These are phyloP conservation scores for Botrytis porri DNA, from an alignment of 2,329 filamentous ascomycete genomes.

Conservation along the genomic window DNA sequence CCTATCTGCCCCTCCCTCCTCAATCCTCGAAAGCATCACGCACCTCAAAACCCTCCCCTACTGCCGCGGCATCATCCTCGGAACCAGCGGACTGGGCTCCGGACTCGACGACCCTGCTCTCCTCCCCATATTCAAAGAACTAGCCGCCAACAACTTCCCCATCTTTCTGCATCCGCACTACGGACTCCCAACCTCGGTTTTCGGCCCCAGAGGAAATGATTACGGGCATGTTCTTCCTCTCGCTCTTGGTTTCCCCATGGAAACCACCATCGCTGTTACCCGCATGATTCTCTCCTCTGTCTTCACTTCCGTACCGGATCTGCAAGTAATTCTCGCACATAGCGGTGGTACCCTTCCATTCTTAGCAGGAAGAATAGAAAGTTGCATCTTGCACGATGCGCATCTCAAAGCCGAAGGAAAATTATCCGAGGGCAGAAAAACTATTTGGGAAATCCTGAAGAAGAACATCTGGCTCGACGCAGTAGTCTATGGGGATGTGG, in stretches of 20 bases:
- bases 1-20: slow-evolving; percentile 62
- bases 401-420: slow-evolving; percentile 66
- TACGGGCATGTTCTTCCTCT: slow-evolving; percentile 88
- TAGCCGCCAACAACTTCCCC: slow-evolving; percentile 62
- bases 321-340: slow-evolving; percentile 80
- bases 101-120: slow-evolving; percentile 77
- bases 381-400: slow-evolving; percentile 79
- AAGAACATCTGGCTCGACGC: slow-evolving; percentile 86
- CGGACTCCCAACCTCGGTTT: slow-evolving; percentile 76
- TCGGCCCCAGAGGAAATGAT: slow-evolving; percentile 65
- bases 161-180: slow-evolving; percentile 93
- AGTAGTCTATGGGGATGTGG: slow-evolving; percentile 76
- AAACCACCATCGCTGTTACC: slow-evolving; percentile 86
- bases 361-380: slow-evolving; percentile 82
- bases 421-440: slow-evolving; percentile 47
- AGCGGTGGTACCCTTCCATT: slow-evolving; percentile 87
- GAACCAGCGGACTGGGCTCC: slow-evolving; percentile 74
- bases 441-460: slow-evolving; percentile 62
- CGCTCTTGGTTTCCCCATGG: slow-evolving; percentile 83
- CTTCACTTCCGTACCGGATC: slow-evolving; percentile 68
- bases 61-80: slow-evolving; percentile 83
- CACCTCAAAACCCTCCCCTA: slow-evolving; percentile 60
- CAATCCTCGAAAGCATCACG: slow-evolving; percentile 62
- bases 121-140: slow-evolving; percentile 66
- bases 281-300: slow-evolving; percentile 85